Percentiles rank a stretch among this genome's conserved stretches.
Conservation (phyloP, 2,329 filamentous ascomycete genomes). For the Ceratocystis huliohia region DNA sequence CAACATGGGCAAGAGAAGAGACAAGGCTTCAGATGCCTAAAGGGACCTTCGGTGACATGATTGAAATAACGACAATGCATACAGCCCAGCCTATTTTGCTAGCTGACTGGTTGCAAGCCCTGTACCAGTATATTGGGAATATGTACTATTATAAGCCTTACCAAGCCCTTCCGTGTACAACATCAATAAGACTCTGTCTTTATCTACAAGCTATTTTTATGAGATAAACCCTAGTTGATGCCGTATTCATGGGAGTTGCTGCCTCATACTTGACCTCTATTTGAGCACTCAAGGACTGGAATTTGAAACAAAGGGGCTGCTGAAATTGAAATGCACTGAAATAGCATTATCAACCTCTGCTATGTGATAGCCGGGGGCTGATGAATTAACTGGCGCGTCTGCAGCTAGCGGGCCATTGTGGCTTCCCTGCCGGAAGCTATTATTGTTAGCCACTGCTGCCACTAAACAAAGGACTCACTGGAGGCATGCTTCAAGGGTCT, state of each 20-base stretch:
- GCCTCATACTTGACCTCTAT: neutral
- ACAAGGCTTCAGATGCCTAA: conserved; percentile 36
- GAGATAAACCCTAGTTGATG: neutral
- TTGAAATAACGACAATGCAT: neutral
- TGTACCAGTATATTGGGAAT: conserved; percentile 19
- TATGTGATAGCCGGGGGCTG: conserved; percentile 1
- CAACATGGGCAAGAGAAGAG: conserved; percentile 81
- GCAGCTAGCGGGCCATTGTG: neutral
- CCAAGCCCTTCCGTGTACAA: conserved; percentile 17
- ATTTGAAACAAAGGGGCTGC: conserved; percentile 4
- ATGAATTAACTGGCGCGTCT: neutral
- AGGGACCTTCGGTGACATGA: neutral
- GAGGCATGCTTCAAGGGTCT: neutral
- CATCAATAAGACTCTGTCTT: conserved; percentile 12
- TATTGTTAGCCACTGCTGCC: neutral
- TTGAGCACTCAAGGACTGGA: neutral
- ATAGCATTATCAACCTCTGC: neutral
- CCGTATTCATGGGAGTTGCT: neutral
- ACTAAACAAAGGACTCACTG: neutral
- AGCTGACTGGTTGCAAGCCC: neutral
- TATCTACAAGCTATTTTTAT: neutral
- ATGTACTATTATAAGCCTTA: conserved; percentile 1
- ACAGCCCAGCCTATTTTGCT: neutral
- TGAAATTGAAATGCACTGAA: conserved; percentile 7
- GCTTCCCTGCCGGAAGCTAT: neutral